Evolutionary conservation across 306 rosid species (phyloP), one percentile per base, ranked within the genome.

Genomic region (Sechiopsis laciniata): DNA sequence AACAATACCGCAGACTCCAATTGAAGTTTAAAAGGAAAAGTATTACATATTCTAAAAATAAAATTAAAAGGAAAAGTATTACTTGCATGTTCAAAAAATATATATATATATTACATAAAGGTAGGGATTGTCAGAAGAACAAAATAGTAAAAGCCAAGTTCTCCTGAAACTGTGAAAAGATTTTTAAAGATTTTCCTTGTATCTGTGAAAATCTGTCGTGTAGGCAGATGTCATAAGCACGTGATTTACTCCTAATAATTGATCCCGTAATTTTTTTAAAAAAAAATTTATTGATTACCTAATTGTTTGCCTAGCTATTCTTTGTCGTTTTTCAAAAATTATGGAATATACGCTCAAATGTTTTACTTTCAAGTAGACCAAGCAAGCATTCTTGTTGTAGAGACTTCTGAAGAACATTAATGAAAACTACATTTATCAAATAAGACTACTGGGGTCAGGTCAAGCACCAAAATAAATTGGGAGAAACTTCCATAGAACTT

Each of bases 51-150:
- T 32, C 37, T 32, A 2, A 2, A 3, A 32, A 32, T 0, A 32
- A 32, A 26, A 26, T 19, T 10, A 42, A 68, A 45, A 26, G n/a
- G 40, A 50, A 12, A 50, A 69, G 21, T 21, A 69, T 69, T 13
- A 68, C 8, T 1, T 40, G n/a, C n/a, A n/a, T n/a, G n/a, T n/a
- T n/a, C n/a, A n/a, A n/a, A n/a, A n/a, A n/a, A n/a, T n/a, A n/a
- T n/a, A n/a, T n/a, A n/a, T n/a, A n/a, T n/a, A n/a, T n/a, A n/a
- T n/a, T n/a, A n/a, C n/a, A n/a, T n/a, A 48, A 24, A 48, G 19
- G 19, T 13, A 6, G 72, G 55, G 72, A 55, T 66, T 32, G 22
- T 67, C 72, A 69, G 54, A 22, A 69, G 73, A 48, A 69, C 53
- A 50, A 20, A 68, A 14, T 3, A 69, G 40, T 19, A 48, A 48